A percentile compares a stretch with the other conserved stretches of the same genome.
Conservation (phyloP, 2,329 filamentous ascomycete species). For the Arthroderma sp. region DNA sequence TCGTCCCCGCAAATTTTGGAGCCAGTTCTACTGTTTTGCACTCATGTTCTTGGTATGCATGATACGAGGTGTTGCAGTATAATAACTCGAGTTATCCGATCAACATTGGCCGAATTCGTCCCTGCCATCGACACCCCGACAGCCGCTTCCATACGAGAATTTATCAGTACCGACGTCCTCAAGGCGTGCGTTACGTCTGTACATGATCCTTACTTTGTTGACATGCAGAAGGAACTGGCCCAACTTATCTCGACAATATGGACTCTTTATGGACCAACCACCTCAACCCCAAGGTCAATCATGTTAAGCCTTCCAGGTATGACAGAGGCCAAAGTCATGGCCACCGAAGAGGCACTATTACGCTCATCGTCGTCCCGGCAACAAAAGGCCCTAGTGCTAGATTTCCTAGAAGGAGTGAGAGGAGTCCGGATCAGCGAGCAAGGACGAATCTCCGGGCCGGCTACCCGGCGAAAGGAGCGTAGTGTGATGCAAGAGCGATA, state of each 20-base stretch:
- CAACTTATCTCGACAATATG: constrained; percentile 77
- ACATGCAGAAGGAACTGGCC: constrained; percentile 85
- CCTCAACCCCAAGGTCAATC: constrained; percentile 57
- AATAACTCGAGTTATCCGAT: constrained; percentile 74
- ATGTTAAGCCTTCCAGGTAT: constrained; percentile 73
- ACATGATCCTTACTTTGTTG: constrained; percentile 92
- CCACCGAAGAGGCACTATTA: constrained; percentile 46
- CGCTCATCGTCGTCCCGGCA: constrained; percentile 50
- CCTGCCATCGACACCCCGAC: constrained; percentile 35
- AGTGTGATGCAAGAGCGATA: constrained; percentile 31
- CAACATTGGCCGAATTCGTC: constrained; percentile 66
- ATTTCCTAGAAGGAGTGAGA: constrained; percentile 72
- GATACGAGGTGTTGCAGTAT: constrained; percentile 80
- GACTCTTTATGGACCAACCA: constrained; percentile 57
- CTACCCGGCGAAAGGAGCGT: constrained; percentile 29
- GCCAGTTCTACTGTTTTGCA: constrained; percentile 81
- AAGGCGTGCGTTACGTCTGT: constrained; percentile 82
- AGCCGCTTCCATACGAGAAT: constrained; percentile 64
- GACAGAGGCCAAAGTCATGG: constrained; percentile 52
- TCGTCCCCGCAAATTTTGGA: constrained; percentile 66
- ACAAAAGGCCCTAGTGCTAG: constrained; percentile 68
- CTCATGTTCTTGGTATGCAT: constrained; percentile 75
- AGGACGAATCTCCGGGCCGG: constrained; percentile 54
- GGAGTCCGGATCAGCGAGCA: constrained; percentile 89
- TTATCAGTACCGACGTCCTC: constrained; percentile 76